phyloP scores from a whole-genome alignment of 345 rosid genomes.

The Ceriops decandra region DNA sequence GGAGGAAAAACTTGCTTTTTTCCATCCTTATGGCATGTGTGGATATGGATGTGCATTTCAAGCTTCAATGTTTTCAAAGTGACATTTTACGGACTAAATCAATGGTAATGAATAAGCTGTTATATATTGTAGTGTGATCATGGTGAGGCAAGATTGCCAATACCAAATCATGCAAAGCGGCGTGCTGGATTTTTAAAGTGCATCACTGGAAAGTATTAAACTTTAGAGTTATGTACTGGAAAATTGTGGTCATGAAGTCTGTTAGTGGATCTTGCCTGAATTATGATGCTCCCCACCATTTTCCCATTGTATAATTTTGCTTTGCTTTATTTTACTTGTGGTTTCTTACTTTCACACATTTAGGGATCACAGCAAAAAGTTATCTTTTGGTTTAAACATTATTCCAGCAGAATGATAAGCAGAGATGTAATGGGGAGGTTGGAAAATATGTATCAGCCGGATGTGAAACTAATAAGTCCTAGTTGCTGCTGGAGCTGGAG shows the following conservation, averaged over 20 bases:
- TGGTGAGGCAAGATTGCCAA: neutral
- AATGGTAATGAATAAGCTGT: neutral
- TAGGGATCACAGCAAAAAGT: neutral
- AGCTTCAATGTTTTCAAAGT: no score
- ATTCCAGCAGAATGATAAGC: neutral
- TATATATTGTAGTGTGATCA: constrained; percentile 1
- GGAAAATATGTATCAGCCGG: neutral
- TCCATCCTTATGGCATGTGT: no score
- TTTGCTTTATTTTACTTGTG: no score
- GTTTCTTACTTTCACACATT: no score
- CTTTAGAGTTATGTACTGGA: neutral
- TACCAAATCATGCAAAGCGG: constrained; percentile 8
- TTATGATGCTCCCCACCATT: neutral
- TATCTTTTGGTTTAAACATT: neutral
- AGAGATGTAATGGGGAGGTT: neutral
- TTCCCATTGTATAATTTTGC: no score
- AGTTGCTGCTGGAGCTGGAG: no score
- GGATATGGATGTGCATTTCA: no score
- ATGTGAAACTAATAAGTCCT: constrained; percentile 7
- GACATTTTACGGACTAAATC: no score
- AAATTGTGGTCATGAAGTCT: constrained; percentile 2
- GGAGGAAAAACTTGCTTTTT: no score
- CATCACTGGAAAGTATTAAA: neutral
- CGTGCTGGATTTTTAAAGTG: constrained; percentile 1
- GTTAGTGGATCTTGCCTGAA: neutral